phyloP scores from a whole-genome alignment of 75 land plant species.

The Picea sitchensis region DNA sequence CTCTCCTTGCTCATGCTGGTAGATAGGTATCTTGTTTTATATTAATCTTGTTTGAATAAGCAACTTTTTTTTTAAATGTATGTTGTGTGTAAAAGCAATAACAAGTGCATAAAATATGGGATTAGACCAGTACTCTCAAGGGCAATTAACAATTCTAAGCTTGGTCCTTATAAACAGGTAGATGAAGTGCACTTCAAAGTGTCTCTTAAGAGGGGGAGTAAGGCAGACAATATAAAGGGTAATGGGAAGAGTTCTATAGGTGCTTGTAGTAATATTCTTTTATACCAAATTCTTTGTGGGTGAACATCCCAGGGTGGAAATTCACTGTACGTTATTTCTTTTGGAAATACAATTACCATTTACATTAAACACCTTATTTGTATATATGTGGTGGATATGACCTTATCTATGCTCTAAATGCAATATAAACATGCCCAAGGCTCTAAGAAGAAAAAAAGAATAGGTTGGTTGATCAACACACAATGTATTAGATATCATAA shows the following conservation, averaged over 20 bases:
- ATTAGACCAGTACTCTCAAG: neutral
- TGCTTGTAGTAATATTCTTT: neutral
- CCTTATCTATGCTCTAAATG: too few species aligned
- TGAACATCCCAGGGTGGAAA: too few species aligned
- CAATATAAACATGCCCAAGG: too few species aligned
- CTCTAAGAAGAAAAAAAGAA: too few species aligned
- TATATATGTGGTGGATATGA: too few species aligned
- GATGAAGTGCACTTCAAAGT: slow-evolving; percentile 88
- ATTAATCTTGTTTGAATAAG: neutral
- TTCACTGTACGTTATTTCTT: too few species aligned
- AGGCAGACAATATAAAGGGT: slow-evolving; percentile 82
- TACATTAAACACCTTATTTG: too few species aligned
- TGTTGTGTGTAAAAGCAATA: neutral
- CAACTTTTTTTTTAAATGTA: neutral
- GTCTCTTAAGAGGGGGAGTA: slow-evolving; percentile 67
- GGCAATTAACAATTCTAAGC: neutral
- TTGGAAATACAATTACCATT: too few species aligned
- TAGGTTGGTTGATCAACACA: too few species aligned
- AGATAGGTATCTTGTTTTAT: slow-evolving; percentile 55
- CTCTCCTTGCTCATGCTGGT: slow-evolving; percentile 93
- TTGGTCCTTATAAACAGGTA: slow-evolving; percentile 46
- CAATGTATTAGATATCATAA: too few species aligned
- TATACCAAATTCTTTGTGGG: too few species aligned
- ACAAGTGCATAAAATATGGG: neutral
- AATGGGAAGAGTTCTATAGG: slow-evolving; percentile 72